phyloP scores from a whole-genome alignment of 768 basidiomycete genomes.

The Mycena polygramma region DNA sequence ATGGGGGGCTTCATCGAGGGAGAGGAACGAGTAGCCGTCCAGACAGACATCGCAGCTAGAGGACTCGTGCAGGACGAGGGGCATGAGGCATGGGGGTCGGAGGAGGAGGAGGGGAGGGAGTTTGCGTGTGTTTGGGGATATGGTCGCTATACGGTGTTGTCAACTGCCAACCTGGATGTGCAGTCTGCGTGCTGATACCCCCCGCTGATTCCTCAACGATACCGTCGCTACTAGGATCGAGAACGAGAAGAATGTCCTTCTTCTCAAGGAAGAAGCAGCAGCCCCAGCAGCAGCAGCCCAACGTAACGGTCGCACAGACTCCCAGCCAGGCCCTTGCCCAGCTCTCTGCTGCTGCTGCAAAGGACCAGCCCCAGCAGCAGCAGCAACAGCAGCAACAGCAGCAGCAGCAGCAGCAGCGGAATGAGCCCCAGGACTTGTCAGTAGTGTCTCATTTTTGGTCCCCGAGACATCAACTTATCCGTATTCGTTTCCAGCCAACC shows the following conservation, averaged over 20 bases:
- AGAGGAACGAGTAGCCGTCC: conserved; percentile 70
- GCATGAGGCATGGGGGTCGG: conserved; percentile 45
- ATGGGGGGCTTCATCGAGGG: conserved; percentile 67
- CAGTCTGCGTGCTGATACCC: conserved; percentile 11
- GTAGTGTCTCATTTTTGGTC: conserved; percentile 25
- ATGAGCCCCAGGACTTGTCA: conserved; percentile 41
- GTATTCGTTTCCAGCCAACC: conserved; percentile 36
- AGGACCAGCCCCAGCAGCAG: conserved; percentile 45
- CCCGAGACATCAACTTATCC: conserved; percentile 14
- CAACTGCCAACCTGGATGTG: background rate
- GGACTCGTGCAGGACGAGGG: conserved; percentile 73
- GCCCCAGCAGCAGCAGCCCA: conserved; percentile 58
- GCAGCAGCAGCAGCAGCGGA: conserved; percentile 40
- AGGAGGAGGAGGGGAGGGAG: background rate
- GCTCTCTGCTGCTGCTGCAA: conserved; percentile 51
- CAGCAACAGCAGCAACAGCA: conserved; percentile 45
- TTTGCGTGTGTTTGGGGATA: background rate
- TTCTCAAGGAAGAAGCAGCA: conserved; percentile 90
- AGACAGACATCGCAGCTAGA: conserved; percentile 85
- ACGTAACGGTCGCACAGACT: conserved; percentile 72
- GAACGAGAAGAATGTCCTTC: conserved; percentile 90
- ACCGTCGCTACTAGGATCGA: conserved; percentile 73
- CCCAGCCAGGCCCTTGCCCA: conserved; percentile 79
- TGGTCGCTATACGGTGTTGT: no score
- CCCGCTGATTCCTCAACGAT: conserved; percentile 54